A percentile compares a stretch with the other conserved stretches of the same genome.
Conservation (phyloP, 768 basidiomycete species). For the Sistotremastrum niveocremeum region DNA sequence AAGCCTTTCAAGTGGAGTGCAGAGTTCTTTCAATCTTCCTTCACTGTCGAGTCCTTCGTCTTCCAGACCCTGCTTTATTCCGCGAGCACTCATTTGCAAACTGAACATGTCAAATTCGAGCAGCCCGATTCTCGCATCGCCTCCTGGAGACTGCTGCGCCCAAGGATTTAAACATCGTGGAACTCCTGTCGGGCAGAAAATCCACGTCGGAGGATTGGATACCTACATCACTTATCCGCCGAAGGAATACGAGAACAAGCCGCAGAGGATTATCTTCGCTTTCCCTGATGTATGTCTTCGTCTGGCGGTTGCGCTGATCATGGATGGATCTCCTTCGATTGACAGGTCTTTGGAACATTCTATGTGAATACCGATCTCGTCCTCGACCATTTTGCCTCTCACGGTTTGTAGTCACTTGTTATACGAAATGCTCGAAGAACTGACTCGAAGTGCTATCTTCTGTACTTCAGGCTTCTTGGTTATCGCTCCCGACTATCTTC, state of each 20-base stretch:
- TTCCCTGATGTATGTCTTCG: constrained; percentile 32
- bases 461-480: too few species aligned
- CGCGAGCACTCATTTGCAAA: too few species aligned
- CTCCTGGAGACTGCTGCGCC: constrained; percentile 40
- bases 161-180: constrained; percentile 39
- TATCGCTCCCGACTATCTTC: constrained; percentile 49
- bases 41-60: too few species aligned
- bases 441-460: too few species aligned
- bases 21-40: too few species aligned
- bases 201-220: constrained; percentile 27
- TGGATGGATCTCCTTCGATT: too few species aligned
- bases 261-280: constrained; percentile 36
- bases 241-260: constrained; percentile 9
- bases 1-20: too few species aligned
- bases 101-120: too few species aligned
- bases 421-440: too few species aligned
- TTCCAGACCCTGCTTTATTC: too few species aligned
- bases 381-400: constrained; percentile 50
- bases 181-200: constrained; percentile 27
- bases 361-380: constrained; percentile 44
- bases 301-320: too few species aligned
- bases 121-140: too few species aligned
- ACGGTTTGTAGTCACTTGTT: constrained; percentile 30
- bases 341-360: constrained; percentile 32
- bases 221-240: constrained; percentile 44